Base-by-base conservation (phyloP, 495 filamentous ascomycete genomes). In the Beverwykella pulmonaria region DNA sequence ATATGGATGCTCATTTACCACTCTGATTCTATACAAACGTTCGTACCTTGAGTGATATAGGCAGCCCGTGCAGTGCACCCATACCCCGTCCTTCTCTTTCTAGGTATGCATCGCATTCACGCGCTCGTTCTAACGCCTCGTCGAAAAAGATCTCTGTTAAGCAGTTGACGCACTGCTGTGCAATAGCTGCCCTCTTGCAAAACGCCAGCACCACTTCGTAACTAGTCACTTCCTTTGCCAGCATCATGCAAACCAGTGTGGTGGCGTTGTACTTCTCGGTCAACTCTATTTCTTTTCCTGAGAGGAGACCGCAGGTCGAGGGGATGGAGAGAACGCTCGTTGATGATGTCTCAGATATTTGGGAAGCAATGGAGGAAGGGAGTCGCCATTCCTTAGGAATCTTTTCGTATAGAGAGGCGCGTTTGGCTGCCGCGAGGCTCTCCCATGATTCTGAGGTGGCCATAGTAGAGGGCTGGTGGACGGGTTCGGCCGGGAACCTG, bases 61-160 rank as follows among this genome's bases (percentile, higher is more conserved):
- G 88, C 0, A 92, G 80, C 10, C 88, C 88, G 68, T 91, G 88
- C 0, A 92, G 76, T 0, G 86, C 84, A 1, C 89, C 89, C 30
- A 86, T 50, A 0, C 80, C 76, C 27, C 75, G 77, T 9, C 82
- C 80, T 23, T 81, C 83, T 34, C 75, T 72, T 7, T 73, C 65
- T 48, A 86, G 75, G 63, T 83, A 80, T 22, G 75, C 75, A 68
- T 91, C 89, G 15, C 90, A 81, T 30, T 79, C 74, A 6, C 74
- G 75, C n/a, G 88, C 88, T 15, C 83, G 79, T 23, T 76, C 74
- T 9, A 90, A 72, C 2, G 88, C 89, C 12, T 79, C 72, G 26
- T 83, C 79, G 66, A 90, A 90, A 57, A 89, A 82, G 36, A 86
- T 85, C 56, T 92, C 88, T 2, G 84, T 86, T 5, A 90, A 74